These are phyloP conservation scores for Trichoderma afroharzianum DNA, from an alignment of 2,329 filamentous ascomycete species.

Conservation along the genomic window DNA sequence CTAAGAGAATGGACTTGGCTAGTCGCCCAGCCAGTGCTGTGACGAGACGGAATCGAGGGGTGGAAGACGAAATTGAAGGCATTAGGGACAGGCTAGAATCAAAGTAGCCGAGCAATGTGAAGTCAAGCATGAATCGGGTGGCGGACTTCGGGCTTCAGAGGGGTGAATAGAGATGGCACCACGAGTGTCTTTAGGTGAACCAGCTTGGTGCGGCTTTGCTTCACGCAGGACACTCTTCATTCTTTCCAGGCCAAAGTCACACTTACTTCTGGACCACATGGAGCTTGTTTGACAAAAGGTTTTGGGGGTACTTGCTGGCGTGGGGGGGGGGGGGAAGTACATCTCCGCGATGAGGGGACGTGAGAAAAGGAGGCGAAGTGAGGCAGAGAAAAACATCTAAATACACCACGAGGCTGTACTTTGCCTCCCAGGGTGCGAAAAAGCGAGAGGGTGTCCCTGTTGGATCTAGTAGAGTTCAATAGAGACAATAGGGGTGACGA, in stretches of 20 bases:
- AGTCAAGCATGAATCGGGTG: background rate
- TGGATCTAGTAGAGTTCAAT: slow-evolving; percentile 10
- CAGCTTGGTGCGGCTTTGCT: background rate
- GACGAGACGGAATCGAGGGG: background rate
- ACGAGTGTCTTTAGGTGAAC: background rate
- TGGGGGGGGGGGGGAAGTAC: background rate
- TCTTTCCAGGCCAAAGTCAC: background rate
- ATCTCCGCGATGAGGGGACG: background rate
- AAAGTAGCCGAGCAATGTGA: background rate
- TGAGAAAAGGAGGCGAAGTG: background rate
- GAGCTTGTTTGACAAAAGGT: too few relatives aligned
- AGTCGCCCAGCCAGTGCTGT: background rate
- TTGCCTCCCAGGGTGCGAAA: background rate
- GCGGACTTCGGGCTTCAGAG: background rate
- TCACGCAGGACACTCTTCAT: background rate
- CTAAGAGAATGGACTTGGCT: background rate
- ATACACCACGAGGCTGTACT: background rate
- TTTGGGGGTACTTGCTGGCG: background rate
- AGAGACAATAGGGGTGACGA: slow-evolving; percentile 11
- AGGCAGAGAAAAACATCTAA: background rate
- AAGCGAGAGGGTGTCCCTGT: background rate
- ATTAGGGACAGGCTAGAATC: slow-evolving; percentile 3
- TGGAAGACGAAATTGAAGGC: background rate
- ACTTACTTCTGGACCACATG: background rate
- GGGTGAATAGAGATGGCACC: background rate